Evolutionary conservation across 306 rosid genomes (phyloP), one percentile per base, ranked within the genome.

Genomic region (Rosa rugosa): DNA sequence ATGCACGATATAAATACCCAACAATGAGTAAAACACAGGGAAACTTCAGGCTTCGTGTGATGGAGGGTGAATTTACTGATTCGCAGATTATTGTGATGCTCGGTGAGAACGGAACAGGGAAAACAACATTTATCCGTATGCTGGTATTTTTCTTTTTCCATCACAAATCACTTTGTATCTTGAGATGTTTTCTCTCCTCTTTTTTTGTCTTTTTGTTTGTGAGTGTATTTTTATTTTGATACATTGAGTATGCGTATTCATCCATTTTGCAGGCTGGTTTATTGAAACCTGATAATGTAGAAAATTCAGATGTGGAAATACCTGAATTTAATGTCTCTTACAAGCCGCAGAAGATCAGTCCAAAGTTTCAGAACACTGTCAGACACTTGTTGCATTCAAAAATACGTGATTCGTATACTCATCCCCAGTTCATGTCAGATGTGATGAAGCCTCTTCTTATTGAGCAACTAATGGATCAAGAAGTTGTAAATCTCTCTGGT

Each of bases 381-480:
- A 84, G 97, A 66, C 80, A 89, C 87, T 80, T 95, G 88, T 87
- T 95, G n/a, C 94, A 91, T 81, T 81, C 78, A 77, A 95, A 86
- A 83, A 93, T 95, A 31, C 93, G 96, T 0, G 99, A 95, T 75
- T 91, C 96, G 1, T 95, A 91, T 42, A 91, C 91, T 72, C 98
- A 95, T 82, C 97, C 99, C 59, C 98, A 96, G 80, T 96, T 96
- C 80, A 41, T 93, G 69, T 96, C 99, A 34, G 99, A 96, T 83
- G 99, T 96, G 77, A 96, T 93, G 97, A 96, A 93, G 83, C 99
- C 99, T 75, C 97, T 96, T 78, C 97, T 96, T 73, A 96, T 96
- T 7, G 99, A 96, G 80, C 98, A 96, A 71, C 84, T 96, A 67
- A 96, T 96, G 99, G 99, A 96, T 79, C 97, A 91, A 84, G 98